These are phyloP conservation scores for Kernera saxatilis DNA, from an alignment of 345 rosid genomes.

Conservation along the genomic window DNA sequence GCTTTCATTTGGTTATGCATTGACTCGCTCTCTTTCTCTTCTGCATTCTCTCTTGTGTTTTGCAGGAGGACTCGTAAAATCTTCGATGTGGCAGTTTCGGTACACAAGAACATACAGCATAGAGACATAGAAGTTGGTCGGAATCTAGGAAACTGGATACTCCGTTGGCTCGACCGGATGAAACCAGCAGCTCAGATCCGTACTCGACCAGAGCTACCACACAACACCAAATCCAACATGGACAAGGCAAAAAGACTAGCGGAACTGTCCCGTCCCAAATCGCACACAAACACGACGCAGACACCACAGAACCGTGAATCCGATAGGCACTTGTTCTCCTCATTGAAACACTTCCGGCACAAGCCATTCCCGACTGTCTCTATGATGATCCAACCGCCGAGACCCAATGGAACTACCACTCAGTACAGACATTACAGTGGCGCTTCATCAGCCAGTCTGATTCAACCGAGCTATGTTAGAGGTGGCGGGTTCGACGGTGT, in stretches of 20 bases:
- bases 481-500: constrained; percentile 39
- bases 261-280: constrained; percentile 37
- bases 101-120: constrained; percentile 68
- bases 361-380: constrained; percentile 55
- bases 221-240: constrained; percentile 21
- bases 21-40: neutral
- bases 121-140: constrained; percentile 89
- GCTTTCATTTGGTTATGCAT: neutral
- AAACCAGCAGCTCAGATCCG: constrained; percentile 94
- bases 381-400: constrained; percentile 58
- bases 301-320: constrained; percentile 43
- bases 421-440: constrained; percentile 52
- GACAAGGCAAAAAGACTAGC: constrained; percentile 39
- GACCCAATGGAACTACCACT: constrained; percentile 43
- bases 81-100: constrained; percentile 59
- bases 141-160: constrained; percentile 82
- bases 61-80: constrained; percentile 55
- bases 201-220: constrained; percentile 24
- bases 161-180: constrained; percentile 74
- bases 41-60: neutral
- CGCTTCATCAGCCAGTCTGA: constrained; percentile 17
- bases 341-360: constrained; percentile 39
- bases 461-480: constrained; percentile 22
- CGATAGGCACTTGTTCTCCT: constrained; percentile 47
- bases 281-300: constrained; percentile 29